Conservation (phyloP, 352 stramenopile genomes). For the Globisporangium splendens region DNA sequence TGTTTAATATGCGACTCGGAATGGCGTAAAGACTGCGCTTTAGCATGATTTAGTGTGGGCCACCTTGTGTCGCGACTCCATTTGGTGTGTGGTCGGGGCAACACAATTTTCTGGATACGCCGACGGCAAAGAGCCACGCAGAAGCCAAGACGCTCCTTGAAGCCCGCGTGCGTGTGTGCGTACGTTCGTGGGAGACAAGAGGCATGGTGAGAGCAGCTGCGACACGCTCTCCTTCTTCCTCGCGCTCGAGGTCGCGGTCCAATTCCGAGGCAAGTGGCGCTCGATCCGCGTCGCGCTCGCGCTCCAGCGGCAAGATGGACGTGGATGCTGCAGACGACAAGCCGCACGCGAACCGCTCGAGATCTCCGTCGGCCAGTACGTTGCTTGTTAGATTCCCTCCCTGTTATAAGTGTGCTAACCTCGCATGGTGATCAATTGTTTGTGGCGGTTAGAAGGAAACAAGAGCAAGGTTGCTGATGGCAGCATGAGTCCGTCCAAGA, state of each 20-base stretch:
- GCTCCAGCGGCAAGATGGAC: not conserved
- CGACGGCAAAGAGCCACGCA: not conserved
- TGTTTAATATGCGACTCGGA: no score
- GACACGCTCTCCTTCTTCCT: constrained; percentile 1
- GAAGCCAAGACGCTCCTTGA: no score
- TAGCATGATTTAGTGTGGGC: no score
- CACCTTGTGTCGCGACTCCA: no score
- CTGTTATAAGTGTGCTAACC: no score
- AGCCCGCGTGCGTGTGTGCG: no score
- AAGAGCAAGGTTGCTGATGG: constrained; percentile 6
- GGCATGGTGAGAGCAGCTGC: constrained; percentile 5
- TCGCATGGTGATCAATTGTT: not conserved
- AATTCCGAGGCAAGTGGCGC: constrained; percentile 1
- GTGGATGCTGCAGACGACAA: constrained; percentile 2
- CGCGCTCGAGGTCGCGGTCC: constrained; percentile 8
- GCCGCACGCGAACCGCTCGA: not conserved
- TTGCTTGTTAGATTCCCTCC: not conserved
- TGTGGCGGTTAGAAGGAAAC: not conserved
- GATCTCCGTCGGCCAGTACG: constrained; percentile 2
- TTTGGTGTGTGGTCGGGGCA: no score
- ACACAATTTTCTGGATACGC: not conserved
- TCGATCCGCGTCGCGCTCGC: not conserved
- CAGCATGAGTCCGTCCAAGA: constrained; percentile 17
- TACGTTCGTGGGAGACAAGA: not conserved
- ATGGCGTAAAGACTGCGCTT: no score